A percentile compares a stretch with the other conserved stretches of the same genome.
phyloP scores from a whole-genome alignment of 352 stramenopile species.

The Discostella stelligera region DNA sequence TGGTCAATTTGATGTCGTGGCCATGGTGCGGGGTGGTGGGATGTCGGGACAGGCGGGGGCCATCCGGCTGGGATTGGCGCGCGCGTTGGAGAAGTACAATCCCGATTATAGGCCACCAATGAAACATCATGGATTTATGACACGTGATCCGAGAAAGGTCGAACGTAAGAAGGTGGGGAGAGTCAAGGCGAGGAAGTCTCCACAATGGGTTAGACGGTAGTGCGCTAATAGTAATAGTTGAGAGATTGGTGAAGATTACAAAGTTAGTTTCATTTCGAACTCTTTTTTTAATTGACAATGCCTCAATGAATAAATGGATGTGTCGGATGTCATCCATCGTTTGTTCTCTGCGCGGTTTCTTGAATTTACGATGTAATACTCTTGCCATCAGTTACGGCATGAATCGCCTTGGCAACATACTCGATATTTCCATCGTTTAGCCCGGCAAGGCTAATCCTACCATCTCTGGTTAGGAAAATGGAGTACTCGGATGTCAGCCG shows the following conservation, averaged over 20 bases:
- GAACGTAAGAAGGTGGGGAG: conserved; percentile 95
- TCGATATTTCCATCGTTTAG: conserved; percentile 94
- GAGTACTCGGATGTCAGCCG: conserved; percentile 93
- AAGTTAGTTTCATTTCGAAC: no score
- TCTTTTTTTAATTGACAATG: no score
- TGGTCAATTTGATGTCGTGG: conserved; percentile 75
- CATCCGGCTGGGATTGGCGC: conserved; percentile 89
- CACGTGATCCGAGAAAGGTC: conserved; percentile 92
- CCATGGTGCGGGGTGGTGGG: conserved; percentile 85
- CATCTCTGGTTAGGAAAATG: conserved; percentile 98
- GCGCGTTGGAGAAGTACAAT: conserved; percentile 92
- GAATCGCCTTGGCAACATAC: conserved; percentile 92
- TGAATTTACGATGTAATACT: conserved; percentile 49
- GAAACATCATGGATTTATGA: conserved; percentile 91
- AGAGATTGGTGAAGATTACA: no score
- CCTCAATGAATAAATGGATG: no score
- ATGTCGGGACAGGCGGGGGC: conserved; percentile 91
- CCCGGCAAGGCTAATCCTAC: conserved; percentile 93
- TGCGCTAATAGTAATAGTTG: background rate
- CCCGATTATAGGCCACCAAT: conserved; percentile 88
- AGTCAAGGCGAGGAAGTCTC: conserved; percentile 94
- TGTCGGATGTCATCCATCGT: no score
- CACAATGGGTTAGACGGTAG: conserved; percentile 97
- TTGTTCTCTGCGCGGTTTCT: no score
- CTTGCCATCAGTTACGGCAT: conserved; percentile 86